phyloP scores from a whole-genome alignment of 805 yeast genomes.

The Candida sithepensis region DNA sequence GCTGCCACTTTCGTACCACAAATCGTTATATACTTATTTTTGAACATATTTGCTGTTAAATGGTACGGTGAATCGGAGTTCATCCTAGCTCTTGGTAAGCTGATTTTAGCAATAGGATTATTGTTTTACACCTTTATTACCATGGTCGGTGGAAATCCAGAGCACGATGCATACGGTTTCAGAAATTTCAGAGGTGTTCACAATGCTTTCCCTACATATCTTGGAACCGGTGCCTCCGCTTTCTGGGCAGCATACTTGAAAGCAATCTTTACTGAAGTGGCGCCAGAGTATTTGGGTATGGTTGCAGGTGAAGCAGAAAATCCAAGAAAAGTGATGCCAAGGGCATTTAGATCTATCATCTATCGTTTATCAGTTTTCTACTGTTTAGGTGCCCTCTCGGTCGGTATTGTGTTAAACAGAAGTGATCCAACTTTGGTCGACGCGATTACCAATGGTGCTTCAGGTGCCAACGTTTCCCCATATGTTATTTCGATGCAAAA shows the following conservation, averaged over 20 bases:
- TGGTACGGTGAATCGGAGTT: neutral
- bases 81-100: neutral
- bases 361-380: neutral
- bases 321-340: constrained; percentile 1
- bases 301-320: constrained; percentile 1
- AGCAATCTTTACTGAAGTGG: neutral
- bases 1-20: neutral
- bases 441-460: neutral
- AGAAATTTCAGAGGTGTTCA: neutral
- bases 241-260: neutral
- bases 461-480: neutral
- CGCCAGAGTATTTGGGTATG: neutral
- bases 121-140: neutral
- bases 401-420: neutral
- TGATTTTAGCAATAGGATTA: neutral
- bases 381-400: neutral
- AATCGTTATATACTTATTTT: neutral
- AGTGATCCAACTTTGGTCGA: neutral
- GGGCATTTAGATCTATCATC: neutral
- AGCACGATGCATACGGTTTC: neutral
- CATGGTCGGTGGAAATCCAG: neutral
- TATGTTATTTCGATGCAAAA: neutral
- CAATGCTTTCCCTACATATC: neutral
- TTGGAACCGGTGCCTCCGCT: neutral
- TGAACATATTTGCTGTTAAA: neutral